Percentiles rank a stretch among this genome's conserved stretches.
phyloP scores from a whole-genome alignment of 2,329 filamentous ascomycete genomes.

The Microdochium nivale region DNA sequence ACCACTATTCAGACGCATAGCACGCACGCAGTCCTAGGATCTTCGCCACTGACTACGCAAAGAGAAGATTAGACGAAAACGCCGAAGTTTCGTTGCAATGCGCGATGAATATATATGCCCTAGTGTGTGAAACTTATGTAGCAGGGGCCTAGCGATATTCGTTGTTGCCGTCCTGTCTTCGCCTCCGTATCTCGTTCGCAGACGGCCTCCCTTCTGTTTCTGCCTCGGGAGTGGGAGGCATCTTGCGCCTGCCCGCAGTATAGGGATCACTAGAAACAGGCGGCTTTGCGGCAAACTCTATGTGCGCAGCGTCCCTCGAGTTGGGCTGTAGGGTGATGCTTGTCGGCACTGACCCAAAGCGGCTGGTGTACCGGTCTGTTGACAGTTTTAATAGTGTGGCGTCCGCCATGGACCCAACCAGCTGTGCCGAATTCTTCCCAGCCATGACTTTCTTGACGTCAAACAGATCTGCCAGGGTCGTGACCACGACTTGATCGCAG shows the following conservation, averaged over 20 bases:
- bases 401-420: constrained; percentile 25
- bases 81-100: too few species aligned
- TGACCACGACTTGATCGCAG: constrained; percentile 30
- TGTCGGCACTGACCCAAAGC: constrained; percentile 13
- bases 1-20: too few species aligned
- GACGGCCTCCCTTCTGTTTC: constrained; percentile 11
- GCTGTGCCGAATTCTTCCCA: constrained; percentile 22
- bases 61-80: too few species aligned
- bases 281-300: too few species aligned
- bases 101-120: too few species aligned
- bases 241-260: constrained; percentile 7
- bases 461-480: constrained; percentile 30
- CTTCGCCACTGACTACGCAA: too few species aligned
- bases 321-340: constrained; percentile 4
- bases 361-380: constrained; percentile 20
- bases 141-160: too few species aligned
- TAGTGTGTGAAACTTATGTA: too few species aligned
- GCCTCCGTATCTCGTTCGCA: constrained; percentile 20
- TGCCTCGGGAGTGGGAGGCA: constrained; percentile 11
- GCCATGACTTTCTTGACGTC: constrained; percentile 26
- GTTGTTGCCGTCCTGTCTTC: constrained; percentile 1
- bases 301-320: not conserved
- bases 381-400: constrained; percentile 15
- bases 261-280: not conserved
- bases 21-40: too few species aligned